Evolutionary conservation across 2,329 filamentous ascomycete species (phyloP).

Genomic region (Scolecobasidium constrictum): DNA sequence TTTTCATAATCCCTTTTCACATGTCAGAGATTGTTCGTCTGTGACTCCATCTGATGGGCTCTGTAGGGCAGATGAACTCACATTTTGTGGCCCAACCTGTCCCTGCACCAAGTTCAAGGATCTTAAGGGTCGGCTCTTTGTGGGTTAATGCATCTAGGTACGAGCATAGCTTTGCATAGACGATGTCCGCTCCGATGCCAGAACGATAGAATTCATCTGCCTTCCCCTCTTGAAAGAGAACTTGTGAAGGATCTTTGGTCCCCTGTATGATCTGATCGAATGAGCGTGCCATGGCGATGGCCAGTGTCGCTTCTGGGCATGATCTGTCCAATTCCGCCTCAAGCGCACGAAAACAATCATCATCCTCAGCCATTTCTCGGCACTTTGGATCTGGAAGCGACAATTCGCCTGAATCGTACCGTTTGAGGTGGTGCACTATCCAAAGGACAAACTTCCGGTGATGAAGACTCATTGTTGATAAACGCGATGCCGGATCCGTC

Average conservation of each 20-base stretch:
- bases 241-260: neutral
- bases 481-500: too few species aligned
- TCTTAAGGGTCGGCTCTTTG: constrained; percentile 3
- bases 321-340: neutral
- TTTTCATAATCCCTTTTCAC: too few species aligned
- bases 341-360: too few species aligned
- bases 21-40: too few species aligned
- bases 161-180: neutral
- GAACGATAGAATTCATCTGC: neutral
- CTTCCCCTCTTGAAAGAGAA: neutral
- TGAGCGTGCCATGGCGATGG: neutral
- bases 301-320: neutral
- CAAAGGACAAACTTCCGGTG: too few species aligned
- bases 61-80: neutral
- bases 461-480: too few species aligned
- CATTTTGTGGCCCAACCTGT: constrained; percentile 1
- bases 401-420: too few species aligned
- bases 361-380: too few species aligned
- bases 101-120: constrained; percentile 9
- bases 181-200: neutral
- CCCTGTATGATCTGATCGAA: neutral
- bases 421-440: too few species aligned
- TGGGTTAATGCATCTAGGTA: neutral
- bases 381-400: too few species aligned
- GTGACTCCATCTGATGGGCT: too few species aligned